Evolutionary conservation across 1,284 basidiomycete genomes (phyloP).

Genomic region (Apiotrichum domesticum): DNA sequence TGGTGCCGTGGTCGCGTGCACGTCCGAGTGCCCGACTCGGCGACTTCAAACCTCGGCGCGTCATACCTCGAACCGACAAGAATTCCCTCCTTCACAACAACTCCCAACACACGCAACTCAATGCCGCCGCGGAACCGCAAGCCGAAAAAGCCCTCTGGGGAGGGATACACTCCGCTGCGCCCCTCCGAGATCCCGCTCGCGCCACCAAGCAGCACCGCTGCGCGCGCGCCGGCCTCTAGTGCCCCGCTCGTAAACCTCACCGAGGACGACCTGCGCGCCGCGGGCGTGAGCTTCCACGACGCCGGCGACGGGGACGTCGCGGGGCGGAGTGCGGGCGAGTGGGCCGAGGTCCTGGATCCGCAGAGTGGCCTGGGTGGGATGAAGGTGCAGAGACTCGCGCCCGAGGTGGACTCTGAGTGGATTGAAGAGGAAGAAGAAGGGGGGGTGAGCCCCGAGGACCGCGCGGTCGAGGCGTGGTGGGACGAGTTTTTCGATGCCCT

Average conservation of each 20-base stretch:
- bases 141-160: background rate
- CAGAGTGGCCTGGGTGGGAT: background rate
- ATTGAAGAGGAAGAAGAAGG: constrained; percentile 3
- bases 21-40: too few species aligned
- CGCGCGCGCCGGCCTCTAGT: background rate
- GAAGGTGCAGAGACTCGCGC: background rate
- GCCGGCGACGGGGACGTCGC: background rate
- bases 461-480: constrained; percentile 20
- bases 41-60: too few species aligned
- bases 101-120: too few species aligned
- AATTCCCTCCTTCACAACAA: too few species aligned
- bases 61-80: too few species aligned
- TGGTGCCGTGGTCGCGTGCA: too few species aligned
- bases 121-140: background rate
- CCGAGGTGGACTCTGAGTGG: background rate
- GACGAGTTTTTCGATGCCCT: constrained; percentile 45
- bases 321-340: background rate
- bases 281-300: constrained; percentile 13
- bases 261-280: constrained; percentile 12
- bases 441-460: constrained; percentile 1
- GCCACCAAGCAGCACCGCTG: background rate
- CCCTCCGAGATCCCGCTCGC: background rate
- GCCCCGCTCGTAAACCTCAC: constrained; percentile 16
- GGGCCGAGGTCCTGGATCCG: background rate
- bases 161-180: background rate